Evolutionary conservation across 1,139 yeast genomes (phyloP), one percentile per base, ranked within the genome.

Genomic region (Saccharomycopsis hybrid): DNA sequence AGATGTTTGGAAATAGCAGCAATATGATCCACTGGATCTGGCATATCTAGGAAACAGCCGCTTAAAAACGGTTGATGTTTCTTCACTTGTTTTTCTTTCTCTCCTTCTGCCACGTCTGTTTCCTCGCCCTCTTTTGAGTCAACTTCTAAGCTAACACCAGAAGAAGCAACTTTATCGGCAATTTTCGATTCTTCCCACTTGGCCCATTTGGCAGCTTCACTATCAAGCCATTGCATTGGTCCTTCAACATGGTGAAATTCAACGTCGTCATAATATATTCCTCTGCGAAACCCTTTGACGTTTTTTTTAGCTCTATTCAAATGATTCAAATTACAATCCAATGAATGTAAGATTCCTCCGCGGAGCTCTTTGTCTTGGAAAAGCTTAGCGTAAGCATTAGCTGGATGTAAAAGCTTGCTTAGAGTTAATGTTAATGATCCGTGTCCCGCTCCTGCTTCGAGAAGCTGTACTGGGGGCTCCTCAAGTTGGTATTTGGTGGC

Each of bases 361-460:
- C 72, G 50, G 1, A 60, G 46, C 7, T 18, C 54, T 5, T 45
- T 39, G 41, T 58, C 59, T n/a, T 60, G 61, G 36, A 53, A 54
- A 9, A 58, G 54, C 11, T 58, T 56, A 3, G 62, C 60, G 43
- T 57, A 64, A 18, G 68, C 66, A 55, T 73, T 73, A 0, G 73
- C 74, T 30, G 72, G 63, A 55, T 74, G 78, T 1, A 74, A 57
- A 9, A 62, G 63, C 27, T 63, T 66, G 28, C 70, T 65, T n/a
- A 74, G 70, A 3, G 73, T 72, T 45, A 74, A 52, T 1, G 75
- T 65, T 50, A 74, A 57, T 1, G 78, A 72, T 0, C 78, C 79
- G 59, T 73, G 78, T 2, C 78, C 78, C 1, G 78, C 74, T 3
- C 78, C 79, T 1, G 77, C 77, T 55, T 74, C 79, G 31, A 74